Evolutionary conservation across 495 filamentous ascomycete genomes (phyloP).

Genomic region (Cudoniella acicularis): DNA sequence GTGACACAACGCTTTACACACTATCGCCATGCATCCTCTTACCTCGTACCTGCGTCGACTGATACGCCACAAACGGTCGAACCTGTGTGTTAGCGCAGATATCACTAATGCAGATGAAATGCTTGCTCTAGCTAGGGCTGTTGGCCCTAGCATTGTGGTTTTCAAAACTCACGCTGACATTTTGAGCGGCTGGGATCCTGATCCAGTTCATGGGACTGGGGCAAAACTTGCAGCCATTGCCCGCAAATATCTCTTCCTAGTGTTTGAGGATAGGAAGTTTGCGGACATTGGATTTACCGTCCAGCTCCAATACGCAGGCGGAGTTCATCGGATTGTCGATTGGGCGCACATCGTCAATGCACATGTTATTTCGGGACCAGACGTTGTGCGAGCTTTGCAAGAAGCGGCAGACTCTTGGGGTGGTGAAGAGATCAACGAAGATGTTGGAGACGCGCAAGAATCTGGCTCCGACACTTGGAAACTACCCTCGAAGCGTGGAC

Average conservation of each 20-base stretch:
- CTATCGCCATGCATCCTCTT: conserved; percentile 46
- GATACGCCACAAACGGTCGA: conserved; percentile 70
- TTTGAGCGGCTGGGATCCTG: conserved; percentile 63
- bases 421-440: conserved; percentile 53
- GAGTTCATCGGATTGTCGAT: conserved; percentile 67
- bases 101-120: conserved; percentile 70
- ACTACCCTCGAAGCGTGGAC: conserved; percentile 66
- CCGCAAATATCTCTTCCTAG: conserved; percentile 71
- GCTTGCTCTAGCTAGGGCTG: conserved; percentile 54
- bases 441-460: conserved; percentile 45
- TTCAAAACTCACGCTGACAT: conserved; percentile 79
- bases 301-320: conserved; percentile 74
- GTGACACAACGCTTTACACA: too few species aligned
- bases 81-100: conserved; percentile 81
- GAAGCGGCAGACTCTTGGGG: conserved; percentile 54
- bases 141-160: conserved; percentile 67
- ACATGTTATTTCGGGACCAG: conserved; percentile 69
- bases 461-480: conserved; percentile 53
- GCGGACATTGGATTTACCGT: conserved; percentile 81
- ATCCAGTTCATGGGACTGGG: conserved; percentile 56
- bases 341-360: conserved; percentile 85
- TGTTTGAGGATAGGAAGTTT: conserved; percentile 86
- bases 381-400: conserved; percentile 67
- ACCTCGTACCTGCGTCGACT: conserved; percentile 65
- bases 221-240: conserved; percentile 58